Evolutionary conservation across 2,329 filamentous ascomycete genomes (phyloP).

Genomic region (Diplodia intermedia): DNA sequence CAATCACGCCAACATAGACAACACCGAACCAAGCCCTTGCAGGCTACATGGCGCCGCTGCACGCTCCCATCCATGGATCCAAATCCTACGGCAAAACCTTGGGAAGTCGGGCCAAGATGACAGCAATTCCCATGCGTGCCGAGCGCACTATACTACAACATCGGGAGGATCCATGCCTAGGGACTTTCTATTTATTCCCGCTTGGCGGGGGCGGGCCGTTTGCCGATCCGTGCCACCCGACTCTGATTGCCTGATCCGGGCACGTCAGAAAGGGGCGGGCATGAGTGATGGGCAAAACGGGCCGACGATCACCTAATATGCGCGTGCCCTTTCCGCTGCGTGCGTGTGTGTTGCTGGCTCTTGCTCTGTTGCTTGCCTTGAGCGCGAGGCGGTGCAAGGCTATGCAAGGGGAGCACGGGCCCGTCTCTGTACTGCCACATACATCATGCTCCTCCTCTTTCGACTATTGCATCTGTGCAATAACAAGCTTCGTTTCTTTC

Average conservation of each 20-base stretch:
- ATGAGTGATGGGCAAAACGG: not conserved
- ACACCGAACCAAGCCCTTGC: not conserved
- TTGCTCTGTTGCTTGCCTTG: not conserved
- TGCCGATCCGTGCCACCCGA: conserved; percentile 3
- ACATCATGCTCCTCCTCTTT: not conserved
- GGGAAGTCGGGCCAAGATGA: not conserved
- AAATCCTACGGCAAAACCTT: not conserved
- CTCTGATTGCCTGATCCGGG: not conserved
- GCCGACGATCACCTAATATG: not conserved
- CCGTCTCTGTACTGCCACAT: conserved; percentile 13
- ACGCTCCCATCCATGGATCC: not conserved
- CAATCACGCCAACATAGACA: not conserved
- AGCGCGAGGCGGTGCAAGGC: not conserved
- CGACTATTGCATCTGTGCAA: not conserved
- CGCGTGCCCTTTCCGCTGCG: not conserved
- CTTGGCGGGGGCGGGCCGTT: not conserved
- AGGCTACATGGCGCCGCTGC: not conserved
- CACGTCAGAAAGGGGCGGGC: not conserved
- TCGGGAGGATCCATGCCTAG: not conserved
- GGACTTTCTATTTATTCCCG: not conserved
- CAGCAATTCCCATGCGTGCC: not conserved
- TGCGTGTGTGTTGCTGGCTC: not conserved
- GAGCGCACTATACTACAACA: not conserved
- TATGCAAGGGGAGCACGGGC: conserved; percentile 18
- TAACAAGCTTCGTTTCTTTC: not conserved